phyloP scores from a whole-genome alignment of 768 basidiomycete genomes.

The Lactarius quietus region DNA sequence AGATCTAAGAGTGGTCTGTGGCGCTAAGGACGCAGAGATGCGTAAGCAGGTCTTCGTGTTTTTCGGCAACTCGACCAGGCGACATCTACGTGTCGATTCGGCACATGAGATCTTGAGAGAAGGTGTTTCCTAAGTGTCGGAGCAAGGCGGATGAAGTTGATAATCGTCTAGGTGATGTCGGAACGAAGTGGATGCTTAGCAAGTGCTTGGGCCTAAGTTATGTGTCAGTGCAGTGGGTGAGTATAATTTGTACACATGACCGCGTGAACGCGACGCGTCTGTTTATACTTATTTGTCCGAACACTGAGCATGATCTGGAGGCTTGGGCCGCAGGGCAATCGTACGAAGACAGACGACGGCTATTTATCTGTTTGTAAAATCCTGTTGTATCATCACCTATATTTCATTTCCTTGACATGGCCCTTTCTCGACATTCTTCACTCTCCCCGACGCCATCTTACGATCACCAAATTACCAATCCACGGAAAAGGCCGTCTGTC shows the following conservation, averaged over 20 bases:
- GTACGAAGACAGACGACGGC: not conserved
- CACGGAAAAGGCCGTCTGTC: constrained; percentile 10
- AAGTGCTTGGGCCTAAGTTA: too few relatives aligned
- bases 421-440: constrained; percentile 1
- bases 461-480: constrained; percentile 5
- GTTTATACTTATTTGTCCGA: constrained; percentile 9
- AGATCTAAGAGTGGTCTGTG: not conserved
- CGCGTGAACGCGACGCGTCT: constrained; percentile 21
- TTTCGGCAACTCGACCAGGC: not conserved
- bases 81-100: not conserved
- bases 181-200: not conserved
- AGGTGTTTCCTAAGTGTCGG: too few relatives aligned
- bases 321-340: not conserved
- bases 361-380: constrained; percentile 12
- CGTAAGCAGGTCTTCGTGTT: not conserved
- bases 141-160: not conserved
- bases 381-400: constrained; percentile 8
- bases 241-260: not conserved
- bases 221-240: too few relatives aligned
- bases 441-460: constrained; percentile 8
- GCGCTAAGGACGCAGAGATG: not conserved
- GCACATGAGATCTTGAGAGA: too few relatives aligned
- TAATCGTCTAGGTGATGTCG: not conserved
- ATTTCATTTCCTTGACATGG: constrained; percentile 4
- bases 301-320: not conserved